phyloP scores from a whole-genome alignment of 306 rosid species.

The Benincasa hispida region DNA sequence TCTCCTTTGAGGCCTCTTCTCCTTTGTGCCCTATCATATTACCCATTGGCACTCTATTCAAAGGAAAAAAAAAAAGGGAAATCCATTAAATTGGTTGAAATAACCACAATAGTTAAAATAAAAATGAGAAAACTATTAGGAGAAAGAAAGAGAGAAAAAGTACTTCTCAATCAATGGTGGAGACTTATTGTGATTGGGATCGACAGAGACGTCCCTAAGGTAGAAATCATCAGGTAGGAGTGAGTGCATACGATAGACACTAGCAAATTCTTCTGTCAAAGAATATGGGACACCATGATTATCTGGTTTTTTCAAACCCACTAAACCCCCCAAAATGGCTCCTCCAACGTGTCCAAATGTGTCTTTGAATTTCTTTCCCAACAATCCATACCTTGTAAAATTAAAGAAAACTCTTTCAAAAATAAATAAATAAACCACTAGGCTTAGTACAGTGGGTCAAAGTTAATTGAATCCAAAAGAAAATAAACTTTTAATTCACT shows the following conservation, averaged over 20 bases:
- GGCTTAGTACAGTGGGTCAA: too few relatives aligned
- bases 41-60: background rate
- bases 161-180: slow-evolving; percentile 42
- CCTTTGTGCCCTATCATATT: background rate
- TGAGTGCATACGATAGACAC: slow-evolving; percentile 70
- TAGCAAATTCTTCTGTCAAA: slow-evolving; percentile 54
- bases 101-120: background rate
- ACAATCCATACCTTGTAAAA: slow-evolving; percentile 45
- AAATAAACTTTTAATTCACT: too few relatives aligned
- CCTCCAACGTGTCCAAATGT: slow-evolving; percentile 43
- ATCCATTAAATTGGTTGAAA: background rate
- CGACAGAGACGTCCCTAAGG: slow-evolving; percentile 23
- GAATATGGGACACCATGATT: slow-evolving; percentile 76
- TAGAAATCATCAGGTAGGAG: slow-evolving; percentile 46
- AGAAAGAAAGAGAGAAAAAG: background rate
- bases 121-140: background rate
- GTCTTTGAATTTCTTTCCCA: slow-evolving; percentile 65
- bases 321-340: slow-evolving; percentile 47
- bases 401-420: background rate
- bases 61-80: background rate
- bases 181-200: slow-evolving; percentile 18
- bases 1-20: background rate
- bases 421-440: too few relatives aligned
- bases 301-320: slow-evolving; percentile 40
- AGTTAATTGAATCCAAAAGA: too few relatives aligned